Evolutionary conservation across 176 grass and related monocot species (phyloP).

Genomic region (Bromus sterilis): DNA sequence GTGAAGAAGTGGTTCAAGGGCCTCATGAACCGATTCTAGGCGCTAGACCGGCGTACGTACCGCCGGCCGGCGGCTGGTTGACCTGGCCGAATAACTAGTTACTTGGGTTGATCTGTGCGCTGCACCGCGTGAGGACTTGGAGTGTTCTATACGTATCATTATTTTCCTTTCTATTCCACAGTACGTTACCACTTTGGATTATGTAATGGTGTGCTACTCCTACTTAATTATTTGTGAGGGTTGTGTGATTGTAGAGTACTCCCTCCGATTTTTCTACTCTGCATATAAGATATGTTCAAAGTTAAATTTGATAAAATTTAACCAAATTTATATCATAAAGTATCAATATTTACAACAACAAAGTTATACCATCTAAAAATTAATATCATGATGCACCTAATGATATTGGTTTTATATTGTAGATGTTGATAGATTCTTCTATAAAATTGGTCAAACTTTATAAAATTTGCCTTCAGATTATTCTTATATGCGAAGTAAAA

Average conservation of each 20-base stretch:
- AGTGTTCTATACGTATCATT: not conserved
- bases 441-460: no score
- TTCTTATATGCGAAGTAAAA: no score
- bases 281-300: no score
- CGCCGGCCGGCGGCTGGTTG: not conserved
- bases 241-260: not conserved
- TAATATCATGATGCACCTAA: no score
- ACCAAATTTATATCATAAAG: no score
- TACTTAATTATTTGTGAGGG: not conserved
- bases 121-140: not conserved
- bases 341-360: no score
- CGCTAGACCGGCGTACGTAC: not conserved
- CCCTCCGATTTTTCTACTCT: no score
- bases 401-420: no score
- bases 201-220: not conserved
- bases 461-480: no score
- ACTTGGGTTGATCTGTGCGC: not conserved
- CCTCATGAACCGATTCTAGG: slow-evolving; percentile 20
- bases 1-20: slow-evolving; percentile 10
- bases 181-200: not conserved
- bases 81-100: not conserved
- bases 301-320: no score
- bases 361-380: no score
- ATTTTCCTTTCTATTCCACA: not conserved
- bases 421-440: no score